These are phyloP conservation scores for Malassezia sympodialis DNA, from an alignment of 1,284 basidiomycete species.

Conservation along the genomic window DNA sequence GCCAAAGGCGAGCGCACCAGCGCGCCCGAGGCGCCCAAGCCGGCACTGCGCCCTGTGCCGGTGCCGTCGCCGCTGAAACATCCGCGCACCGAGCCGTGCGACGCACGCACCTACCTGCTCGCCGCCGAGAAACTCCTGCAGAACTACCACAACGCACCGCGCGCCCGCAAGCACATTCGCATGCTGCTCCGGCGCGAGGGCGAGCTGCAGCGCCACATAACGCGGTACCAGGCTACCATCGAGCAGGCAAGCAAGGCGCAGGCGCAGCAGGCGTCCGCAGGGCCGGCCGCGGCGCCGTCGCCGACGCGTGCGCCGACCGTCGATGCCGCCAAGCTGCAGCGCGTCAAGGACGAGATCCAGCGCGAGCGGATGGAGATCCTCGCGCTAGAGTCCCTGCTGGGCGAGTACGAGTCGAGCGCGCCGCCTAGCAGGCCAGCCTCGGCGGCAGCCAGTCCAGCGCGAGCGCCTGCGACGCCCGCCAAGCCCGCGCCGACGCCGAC, in stretches of 20 bases:
- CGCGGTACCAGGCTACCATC: slow-evolving; percentile 23
- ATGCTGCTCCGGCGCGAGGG: slow-evolving; percentile 30
- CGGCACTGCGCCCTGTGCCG: neutral
- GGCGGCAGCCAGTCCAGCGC: neutral
- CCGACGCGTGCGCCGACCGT: neutral
- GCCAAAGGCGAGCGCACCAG: neutral
- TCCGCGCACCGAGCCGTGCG: slow-evolving; percentile 27
- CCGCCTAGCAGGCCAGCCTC: neutral
- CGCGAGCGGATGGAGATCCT: slow-evolving; percentile 44
- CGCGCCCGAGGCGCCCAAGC: neutral
- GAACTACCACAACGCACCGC: slow-evolving; percentile 23
- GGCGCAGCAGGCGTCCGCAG: slow-evolving; percentile 7
- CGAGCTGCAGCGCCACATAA: slow-evolving; percentile 21
- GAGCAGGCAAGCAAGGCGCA: slow-evolving; percentile 12
- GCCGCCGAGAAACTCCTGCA: slow-evolving; percentile 12
- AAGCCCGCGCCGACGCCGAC: neutral
- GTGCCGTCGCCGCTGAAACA: slow-evolving; percentile 20
- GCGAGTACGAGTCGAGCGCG: slow-evolving; percentile 22
- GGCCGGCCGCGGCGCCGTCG: neutral
- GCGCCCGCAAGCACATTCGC: slow-evolving; percentile 43
- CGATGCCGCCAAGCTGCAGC: slow-evolving; percentile 7
- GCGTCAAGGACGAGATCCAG: slow-evolving; percentile 25
- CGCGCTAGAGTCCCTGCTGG: slow-evolving; percentile 40
- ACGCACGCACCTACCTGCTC: slow-evolving; percentile 8
- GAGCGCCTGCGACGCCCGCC: neutral